Evolutionary conservation across 192 early-diverging fungal genomes (phyloP).

Genomic region (Rhizoclosmatium globosum): DNA sequence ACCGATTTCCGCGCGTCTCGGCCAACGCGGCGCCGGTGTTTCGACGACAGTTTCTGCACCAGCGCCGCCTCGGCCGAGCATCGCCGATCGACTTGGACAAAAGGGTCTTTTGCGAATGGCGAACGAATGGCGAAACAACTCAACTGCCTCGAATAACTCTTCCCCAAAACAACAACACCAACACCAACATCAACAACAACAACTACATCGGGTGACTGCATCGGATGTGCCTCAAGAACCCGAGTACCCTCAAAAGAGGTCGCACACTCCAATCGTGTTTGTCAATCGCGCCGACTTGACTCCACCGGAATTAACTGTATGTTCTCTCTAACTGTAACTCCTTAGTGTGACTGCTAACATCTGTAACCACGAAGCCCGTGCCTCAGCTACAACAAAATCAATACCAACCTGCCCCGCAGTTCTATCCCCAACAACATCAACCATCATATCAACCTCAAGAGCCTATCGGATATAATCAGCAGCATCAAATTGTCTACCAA

Average conservation of each 20-base stretch:
- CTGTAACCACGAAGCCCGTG: too few species aligned
- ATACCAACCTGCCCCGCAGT: neutral
- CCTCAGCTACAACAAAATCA: neutral
- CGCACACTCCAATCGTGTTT: too few species aligned
- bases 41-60: neutral
- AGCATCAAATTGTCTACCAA: too few species aligned
- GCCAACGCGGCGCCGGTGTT: neutral
- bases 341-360: too few species aligned
- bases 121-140: neutral
- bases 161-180: neutral
- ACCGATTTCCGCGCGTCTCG: conserved; percentile 10
- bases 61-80: neutral
- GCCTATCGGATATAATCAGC: too few species aligned
- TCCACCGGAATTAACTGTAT: too few species aligned
- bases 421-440: neutral
- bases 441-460: neutral
- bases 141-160: neutral
- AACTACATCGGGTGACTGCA: neutral
- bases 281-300: too few species aligned
- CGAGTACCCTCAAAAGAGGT: neutral
- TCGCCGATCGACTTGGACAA: conserved; percentile 6
- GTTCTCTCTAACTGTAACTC: too few species aligned
- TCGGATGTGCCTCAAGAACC: neutral
- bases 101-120: neutral
- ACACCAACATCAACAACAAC: neutral